These are phyloP conservation scores for Trypanosoma theileri DNA, from an alignment of 208 protist genomes.

Conservation along the genomic window DNA sequence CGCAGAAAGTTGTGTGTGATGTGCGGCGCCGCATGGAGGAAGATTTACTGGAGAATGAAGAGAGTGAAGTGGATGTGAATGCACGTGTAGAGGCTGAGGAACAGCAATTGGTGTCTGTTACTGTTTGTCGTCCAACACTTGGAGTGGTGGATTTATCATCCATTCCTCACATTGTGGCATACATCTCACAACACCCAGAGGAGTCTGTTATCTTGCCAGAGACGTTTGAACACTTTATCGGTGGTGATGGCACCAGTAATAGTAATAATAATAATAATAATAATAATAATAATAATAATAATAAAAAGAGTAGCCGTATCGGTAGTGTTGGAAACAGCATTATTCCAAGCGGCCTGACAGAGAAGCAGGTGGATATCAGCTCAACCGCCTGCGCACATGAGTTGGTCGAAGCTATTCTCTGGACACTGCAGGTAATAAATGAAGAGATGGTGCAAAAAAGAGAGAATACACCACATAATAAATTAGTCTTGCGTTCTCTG, in stretches of 20 bases:
- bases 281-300: slow-evolving; percentile 7
- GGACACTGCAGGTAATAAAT: slow-evolving; percentile 41
- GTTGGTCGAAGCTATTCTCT: slow-evolving; percentile 66
- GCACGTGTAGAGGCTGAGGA: slow-evolving; percentile 39
- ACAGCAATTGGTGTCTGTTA: slow-evolving; percentile 35
- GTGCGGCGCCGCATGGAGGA: slow-evolving; percentile 39
- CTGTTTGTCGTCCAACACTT: slow-evolving; percentile 41
- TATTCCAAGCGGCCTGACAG: slow-evolving; percentile 35
- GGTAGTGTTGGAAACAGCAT: neutral
- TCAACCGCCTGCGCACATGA: slow-evolving; percentile 47
- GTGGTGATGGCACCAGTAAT: neutral
- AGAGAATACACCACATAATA: neutral
- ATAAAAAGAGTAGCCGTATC: neutral
- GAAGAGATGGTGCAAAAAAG: neutral
- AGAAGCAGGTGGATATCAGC: slow-evolving; percentile 80
- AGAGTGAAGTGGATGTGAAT: slow-evolving; percentile 33
- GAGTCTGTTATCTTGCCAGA: slow-evolving; percentile 32
- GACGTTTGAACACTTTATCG: slow-evolving; percentile 55
- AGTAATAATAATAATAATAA: slow-evolving; percentile 9
- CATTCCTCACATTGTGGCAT: slow-evolving; percentile 52
- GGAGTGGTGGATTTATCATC: slow-evolving; percentile 68
- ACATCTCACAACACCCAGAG: slow-evolving; percentile 39
- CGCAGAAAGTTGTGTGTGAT: slow-evolving; percentile 48
- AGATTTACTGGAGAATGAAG: slow-evolving; percentile 15
- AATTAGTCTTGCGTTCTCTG: slow-evolving; percentile 47